Conservation (phyloP, 2,329 filamentous ascomycete genomes). For the Alternaria sp. region DNA sequence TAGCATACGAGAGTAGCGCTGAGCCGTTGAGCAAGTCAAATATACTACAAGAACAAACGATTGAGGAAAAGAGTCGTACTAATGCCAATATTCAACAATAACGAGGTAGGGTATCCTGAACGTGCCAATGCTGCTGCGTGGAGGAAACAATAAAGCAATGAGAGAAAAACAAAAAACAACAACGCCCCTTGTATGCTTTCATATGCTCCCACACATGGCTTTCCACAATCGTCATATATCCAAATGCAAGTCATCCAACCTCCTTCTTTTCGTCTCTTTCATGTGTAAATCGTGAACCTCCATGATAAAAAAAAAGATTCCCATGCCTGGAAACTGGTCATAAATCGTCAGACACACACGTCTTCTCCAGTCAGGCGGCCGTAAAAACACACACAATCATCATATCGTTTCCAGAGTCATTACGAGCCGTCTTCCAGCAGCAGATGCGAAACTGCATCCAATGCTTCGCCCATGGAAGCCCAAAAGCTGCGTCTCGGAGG, state of each 20-base stretch:
- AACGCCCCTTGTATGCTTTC: background rate
- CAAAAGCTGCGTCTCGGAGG: conserved; percentile 31
- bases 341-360: too few relatives aligned
- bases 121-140: conserved; percentile 7
- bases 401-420: background rate
- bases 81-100: background rate
- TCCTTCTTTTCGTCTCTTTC: background rate
- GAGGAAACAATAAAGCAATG: background rate
- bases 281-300: too few relatives aligned
- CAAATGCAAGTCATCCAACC: background rate
- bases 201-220: background rate
- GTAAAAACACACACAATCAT: background rate
- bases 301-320: too few relatives aligned
- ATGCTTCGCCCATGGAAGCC: conserved; percentile 30
- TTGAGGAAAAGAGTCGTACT: background rate
- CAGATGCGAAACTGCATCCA: conserved; percentile 30
- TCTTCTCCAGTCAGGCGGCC: too few relatives aligned
- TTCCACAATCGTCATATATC: background rate
- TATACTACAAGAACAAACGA: background rate
- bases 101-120: conserved; percentile 8
- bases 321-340: too few relatives aligned
- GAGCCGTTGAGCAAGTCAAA: background rate
- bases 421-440: conserved; percentile 14
- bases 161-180: background rate
- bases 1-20: background rate